Conservation (phyloP, 306 rosid species). For the Adenanthera pavonina region DNA sequence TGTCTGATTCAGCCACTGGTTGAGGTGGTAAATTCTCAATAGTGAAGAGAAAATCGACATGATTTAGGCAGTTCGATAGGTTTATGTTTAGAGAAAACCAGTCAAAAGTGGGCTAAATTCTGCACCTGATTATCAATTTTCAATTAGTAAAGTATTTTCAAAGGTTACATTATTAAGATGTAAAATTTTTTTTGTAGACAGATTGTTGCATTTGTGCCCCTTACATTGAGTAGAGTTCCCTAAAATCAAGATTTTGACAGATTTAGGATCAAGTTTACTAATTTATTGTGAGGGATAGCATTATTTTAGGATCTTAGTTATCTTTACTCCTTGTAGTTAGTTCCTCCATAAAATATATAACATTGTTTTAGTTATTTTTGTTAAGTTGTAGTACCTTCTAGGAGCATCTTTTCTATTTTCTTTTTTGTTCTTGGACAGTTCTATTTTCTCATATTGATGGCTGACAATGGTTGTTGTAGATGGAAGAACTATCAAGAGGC, state of each 20-base stretch:
- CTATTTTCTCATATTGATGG: conserved; percentile 20
- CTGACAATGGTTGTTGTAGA: conserved; percentile 56
- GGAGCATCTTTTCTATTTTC: background rate
- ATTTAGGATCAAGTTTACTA: background rate
- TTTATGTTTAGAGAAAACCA: too few species aligned
- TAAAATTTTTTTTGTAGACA: background rate
- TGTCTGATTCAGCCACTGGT: too few species aligned
- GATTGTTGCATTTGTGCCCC: background rate
- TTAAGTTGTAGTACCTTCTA: background rate
- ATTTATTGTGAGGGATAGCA: background rate
- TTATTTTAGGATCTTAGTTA: background rate
- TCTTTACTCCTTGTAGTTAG: background rate
- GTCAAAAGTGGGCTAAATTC: background rate
- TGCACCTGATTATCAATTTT: background rate
- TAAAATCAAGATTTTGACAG: background rate
- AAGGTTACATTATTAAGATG: background rate
- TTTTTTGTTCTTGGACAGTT: background rate
- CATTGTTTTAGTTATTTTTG: background rate
- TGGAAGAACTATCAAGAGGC: conserved; percentile 79
- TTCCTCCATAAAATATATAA: background rate
- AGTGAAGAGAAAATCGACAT: too few species aligned
- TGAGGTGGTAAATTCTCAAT: too few species aligned
- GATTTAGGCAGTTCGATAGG: too few species aligned
- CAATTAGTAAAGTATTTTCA: background rate
- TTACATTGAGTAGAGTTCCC: background rate